Conservation (phyloP, 176 grass and related monocot species). For the Zizania latifolia region DNA sequence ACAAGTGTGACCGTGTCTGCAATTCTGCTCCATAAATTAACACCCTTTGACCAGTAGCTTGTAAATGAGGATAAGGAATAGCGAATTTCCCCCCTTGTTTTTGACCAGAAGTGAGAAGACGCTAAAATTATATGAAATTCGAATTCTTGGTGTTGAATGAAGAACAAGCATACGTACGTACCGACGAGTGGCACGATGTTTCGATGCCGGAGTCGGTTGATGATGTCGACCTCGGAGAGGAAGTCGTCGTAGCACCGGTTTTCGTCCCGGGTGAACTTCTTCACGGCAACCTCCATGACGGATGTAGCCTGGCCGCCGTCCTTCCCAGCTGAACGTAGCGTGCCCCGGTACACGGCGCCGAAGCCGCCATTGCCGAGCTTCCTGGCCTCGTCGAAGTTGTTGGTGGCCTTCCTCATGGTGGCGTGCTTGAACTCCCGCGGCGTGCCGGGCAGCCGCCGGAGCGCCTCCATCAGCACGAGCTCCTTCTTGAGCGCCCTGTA, state of each 20-base stretch:
- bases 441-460: not conserved
- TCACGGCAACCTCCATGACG: not conserved
- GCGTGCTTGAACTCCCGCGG: not conserved
- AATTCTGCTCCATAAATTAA: too few relatives aligned
- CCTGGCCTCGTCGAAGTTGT: not conserved
- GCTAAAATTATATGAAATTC: too few relatives aligned
- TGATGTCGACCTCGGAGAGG: not conserved
- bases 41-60: too few relatives aligned
- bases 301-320: too few relatives aligned
- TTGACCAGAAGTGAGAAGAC: too few relatives aligned
- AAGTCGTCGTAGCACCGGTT: not conserved
- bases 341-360: not conserved
- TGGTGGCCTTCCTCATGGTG: conserved; percentile 5
- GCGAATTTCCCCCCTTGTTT: too few relatives aligned
- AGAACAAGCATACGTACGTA: not conserved
- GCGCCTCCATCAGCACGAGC: not conserved
- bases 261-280: not conserved
- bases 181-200: not conserved
- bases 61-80: too few relatives aligned
- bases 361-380: not conserved
- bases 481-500: conserved; percentile 2
- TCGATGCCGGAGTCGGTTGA: not conserved
- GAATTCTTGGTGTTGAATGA: too few relatives aligned
- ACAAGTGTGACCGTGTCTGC: too few relatives aligned
- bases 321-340: not conserved